Base-by-base conservation (phyloP, 257 asterid species). In the Nicotiana benthamiana region DNA sequence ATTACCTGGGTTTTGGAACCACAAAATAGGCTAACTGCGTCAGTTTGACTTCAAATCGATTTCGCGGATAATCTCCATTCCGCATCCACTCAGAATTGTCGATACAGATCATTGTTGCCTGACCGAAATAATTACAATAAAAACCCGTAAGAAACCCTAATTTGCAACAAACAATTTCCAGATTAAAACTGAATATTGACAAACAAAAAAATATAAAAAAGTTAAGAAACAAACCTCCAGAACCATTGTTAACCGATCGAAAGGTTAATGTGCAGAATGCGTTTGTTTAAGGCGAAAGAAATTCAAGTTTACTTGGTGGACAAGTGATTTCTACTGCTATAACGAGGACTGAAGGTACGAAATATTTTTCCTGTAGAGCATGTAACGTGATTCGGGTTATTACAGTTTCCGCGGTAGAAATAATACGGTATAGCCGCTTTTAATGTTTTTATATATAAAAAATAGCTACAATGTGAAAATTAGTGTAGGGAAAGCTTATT, bases 1-100 rank as follows among this genome's bases (percentile, higher is more conserved):
- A 40, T 40, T 40, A 92, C 97, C 82, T 96, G 97, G 59, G 94
- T 94, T 88, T 92, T 92, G 61, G 97, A 95, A 80, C 99, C 94
- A 79, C 97, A 96, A 32, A 96, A 90, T 83, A 94, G 91, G 87
- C 89, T 94, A 70, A 94, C 91, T 22, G 97, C 97, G 65, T 94
- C 97, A 10, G 93, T 85, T 86, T 96, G 99, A 67, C 98, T 82
- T 92, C 95, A 86, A 90, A 89, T 9, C 98, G 89, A 81, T 81
- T 90, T 43, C 95, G 94, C 20, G 95, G 84, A 86, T 96, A 96
- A 88, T 94, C 99, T 0, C 99, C 98, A 80, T 94, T 96, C 60
- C 99, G 92, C 99, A 94, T 96, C 97, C 98, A 96, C 86, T 96
- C 98, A 60, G 98, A 96, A 83, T 96, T 90, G 84, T 96, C 99